Base-by-base conservation (phyloP, 2,329 filamentous ascomycete species). In the Phialocephala sp. region DNA sequence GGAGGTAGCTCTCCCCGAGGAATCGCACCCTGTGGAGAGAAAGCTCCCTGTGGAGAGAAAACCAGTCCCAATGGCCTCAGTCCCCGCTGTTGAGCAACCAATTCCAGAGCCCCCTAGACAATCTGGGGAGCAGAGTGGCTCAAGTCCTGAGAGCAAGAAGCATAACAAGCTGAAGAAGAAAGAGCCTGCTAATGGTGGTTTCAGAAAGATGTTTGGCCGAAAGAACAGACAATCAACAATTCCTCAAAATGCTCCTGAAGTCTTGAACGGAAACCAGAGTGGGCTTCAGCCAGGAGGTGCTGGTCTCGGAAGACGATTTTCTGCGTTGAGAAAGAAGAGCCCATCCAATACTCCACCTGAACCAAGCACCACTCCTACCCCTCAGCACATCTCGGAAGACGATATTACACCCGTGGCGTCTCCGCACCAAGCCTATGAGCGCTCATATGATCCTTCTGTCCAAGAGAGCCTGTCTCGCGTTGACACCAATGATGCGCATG, bases 151-250 rank as follows among this genome's bases (percentile, higher is more conserved):
- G 18, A 77, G 76, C 69, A 81, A 82, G 75, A 83, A 79, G 67
- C 74, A 76, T 15, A 84, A 84, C 76, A 87, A 86, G 76, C 80
- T 87, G 18, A 85, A 86, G 67, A 88, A 87, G 74, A 82, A 81
- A 60, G 69, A 74, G 54, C 61, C 68, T 24, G 63, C 67, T 12
- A 63, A 59, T 47, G 80, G 80, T 37, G 86, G 87, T 18, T 83
- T 91, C 71, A 85, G 85, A 68, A 90, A 89, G 77, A 80, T 91
- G 50, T 91, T 91, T 73, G 83, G 83, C 56, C 85, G 87, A 71
- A 82, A 87, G 78, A 88, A 88, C 73, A 81, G 84, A 66, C 65
- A 72, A 62, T 89, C 84, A 85, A 77, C 24, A 54, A 18, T 84
- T 24, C 83, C 83, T 8, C 84, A 87, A 1, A 83, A 84, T 66